phyloP scores from a whole-genome alignment of 257 asterid genomes.

The Cinchona pubescens region DNA sequence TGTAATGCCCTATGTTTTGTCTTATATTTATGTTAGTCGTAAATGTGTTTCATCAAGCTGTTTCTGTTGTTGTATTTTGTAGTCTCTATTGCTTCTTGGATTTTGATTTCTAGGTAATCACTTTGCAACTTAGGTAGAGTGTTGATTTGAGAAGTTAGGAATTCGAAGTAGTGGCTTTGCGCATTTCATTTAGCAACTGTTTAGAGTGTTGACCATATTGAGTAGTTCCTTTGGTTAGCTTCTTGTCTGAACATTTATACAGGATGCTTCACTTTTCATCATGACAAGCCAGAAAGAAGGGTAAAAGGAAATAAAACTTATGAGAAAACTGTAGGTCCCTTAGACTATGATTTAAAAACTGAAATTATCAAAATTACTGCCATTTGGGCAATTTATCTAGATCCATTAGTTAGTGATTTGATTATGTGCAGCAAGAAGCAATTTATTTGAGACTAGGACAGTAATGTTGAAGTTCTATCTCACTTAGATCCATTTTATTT shows the following conservation, averaged over 20 bases:
- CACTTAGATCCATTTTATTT: background rate
- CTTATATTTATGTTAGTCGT: conserved; percentile 1
- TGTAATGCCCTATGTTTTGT: background rate
- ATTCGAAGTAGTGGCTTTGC: background rate
- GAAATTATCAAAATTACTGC: background rate
- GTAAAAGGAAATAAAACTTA: background rate
- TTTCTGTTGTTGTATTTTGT: background rate
- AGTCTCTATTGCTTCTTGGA: background rate
- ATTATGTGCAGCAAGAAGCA: background rate
- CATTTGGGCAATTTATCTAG: background rate
- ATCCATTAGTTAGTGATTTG: background rate
- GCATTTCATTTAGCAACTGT: background rate
- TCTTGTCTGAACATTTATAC: background rate
- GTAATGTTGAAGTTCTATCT: background rate
- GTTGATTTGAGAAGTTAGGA: background rate
- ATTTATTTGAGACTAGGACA: background rate
- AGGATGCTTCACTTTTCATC: background rate
- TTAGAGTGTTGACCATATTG: background rate
- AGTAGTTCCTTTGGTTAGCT: background rate
- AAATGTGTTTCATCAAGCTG: background rate
- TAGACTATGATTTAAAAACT: background rate
- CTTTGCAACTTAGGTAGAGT: background rate
- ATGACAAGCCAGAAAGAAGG: background rate
- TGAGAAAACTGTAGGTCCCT: background rate
- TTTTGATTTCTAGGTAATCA: background rate